Evolutionary conservation across 192 early-diverging fungal genomes (phyloP).

Genomic region (Linnemannia elongata): DNA sequence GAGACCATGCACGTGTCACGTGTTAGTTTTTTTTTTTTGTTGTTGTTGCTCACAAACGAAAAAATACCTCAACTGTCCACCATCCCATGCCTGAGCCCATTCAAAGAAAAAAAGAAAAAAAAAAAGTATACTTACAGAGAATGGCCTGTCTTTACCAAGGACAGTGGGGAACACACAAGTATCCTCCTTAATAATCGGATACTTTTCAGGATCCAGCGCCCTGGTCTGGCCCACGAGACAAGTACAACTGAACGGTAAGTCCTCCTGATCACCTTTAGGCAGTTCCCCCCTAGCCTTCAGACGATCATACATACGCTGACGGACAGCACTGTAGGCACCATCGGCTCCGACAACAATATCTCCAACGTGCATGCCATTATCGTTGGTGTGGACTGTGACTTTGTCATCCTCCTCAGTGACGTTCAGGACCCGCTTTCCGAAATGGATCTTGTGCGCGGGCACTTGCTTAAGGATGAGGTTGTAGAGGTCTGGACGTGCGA

Average conservation of each 20-base stretch:
- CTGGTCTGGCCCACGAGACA: conserved; percentile 20
- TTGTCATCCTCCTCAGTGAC: conserved; percentile 19
- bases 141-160: conserved; percentile 9
- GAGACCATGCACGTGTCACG: background rate
- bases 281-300: background rate
- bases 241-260: conserved; percentile 5
- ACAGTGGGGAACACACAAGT: background rate
- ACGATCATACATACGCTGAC: conserved; percentile 20
- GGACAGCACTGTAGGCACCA: conserved; percentile 35
- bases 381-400: conserved; percentile 25
- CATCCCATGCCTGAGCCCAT: too few species aligned
- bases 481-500: conserved; percentile 22
- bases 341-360: conserved; percentile 50
- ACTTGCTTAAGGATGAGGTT: background rate
- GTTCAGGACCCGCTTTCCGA: conserved; percentile 21
- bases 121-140: conserved; percentile 2
- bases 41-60: too few species aligned
- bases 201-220: conserved; percentile 5
- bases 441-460: conserved; percentile 19
- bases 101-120: background rate
- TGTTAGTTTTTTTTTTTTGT: background rate
- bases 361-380: conserved; percentile 17
- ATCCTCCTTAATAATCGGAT: conserved; percentile 1
- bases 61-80: too few species aligned
- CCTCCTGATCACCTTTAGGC: background rate